Base-by-base conservation (phyloP, 495 filamentous ascomycete species). In the Physcia stellaris region DNA sequence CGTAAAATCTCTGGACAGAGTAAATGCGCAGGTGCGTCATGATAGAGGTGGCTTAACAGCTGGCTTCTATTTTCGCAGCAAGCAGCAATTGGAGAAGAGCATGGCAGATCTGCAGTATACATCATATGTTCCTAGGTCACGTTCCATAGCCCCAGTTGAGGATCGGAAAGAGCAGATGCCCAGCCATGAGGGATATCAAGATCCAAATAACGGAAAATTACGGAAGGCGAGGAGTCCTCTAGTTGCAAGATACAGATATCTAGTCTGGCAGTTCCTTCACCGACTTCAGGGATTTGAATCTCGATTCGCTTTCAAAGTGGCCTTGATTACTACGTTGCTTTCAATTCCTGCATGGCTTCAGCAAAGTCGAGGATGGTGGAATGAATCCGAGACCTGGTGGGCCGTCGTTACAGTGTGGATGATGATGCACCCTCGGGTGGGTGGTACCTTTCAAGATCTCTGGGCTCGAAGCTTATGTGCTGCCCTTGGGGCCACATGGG, bases 401-500 rank as follows among this genome's bases (percentile, higher is more conserved):
- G 56, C 57, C 7, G 70, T 73, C 4, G 55, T 70, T n/a, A 64
- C 65, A 27, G 70, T 62, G 2, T 75, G 71, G 71, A 46, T 70
- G 24, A 72, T 75, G 58, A 66, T 70, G 60, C 68, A 74, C 41
- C 67, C 71, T 23, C 58, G 69, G 33, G 72, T 71, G 3, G 70
- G 71, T 3, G 71, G 71, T 3, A 75, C 70, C 32, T 43, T 68
- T 6, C 67, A 72, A 40, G 71, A 75, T 43, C 48, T 75, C 11
- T 45, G 69, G 21, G 59, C 62, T 12, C 59, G 71, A 34, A 58
- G 56, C 10, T 47, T 67, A 21, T 63, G 61, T 28, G 61, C 56
- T 10, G 48, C 60, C 3, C 46, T 73, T 22, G 71, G 71, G 15
- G 64, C 71, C 2, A 46, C 67, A 2, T 75, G 71, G 70, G 68